Percentiles rank a stretch among this genome's conserved stretches.
phyloP scores from a whole-genome alignment of 148 eudicot species.

The Camellia sinensis region DNA sequence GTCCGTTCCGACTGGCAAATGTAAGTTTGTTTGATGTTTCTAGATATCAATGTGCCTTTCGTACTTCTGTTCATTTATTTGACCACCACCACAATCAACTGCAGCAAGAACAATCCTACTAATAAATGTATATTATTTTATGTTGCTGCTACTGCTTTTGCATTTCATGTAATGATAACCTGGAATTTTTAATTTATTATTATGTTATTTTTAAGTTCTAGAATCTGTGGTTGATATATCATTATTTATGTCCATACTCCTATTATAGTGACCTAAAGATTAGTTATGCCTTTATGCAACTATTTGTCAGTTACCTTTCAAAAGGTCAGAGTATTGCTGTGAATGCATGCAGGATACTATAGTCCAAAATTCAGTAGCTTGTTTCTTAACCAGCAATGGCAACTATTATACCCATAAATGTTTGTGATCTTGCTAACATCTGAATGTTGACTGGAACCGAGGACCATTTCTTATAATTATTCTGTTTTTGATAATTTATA shows the following conservation, averaged over 20 bases:
- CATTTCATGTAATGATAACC: neutral
- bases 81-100: too few relatives aligned
- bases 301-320: neutral
- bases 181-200: neutral
- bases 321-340: neutral
- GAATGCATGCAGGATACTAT: neutral
- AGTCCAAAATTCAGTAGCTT: neutral
- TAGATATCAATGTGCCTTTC: neutral
- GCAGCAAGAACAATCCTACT: neutral
- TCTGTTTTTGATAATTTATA: neutral
- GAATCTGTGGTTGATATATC: neutral
- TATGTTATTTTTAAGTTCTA: neutral
- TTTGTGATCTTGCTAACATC: neutral
- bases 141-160: neutral
- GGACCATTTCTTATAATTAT: neutral
- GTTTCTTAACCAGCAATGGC: neutral
- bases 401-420: too few relatives aligned
- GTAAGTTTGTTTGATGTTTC: constrained; percentile 3
- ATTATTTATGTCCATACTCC: neutral
- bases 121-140: too few relatives aligned
- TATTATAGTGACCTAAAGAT: neutral
- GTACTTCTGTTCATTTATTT: neutral
- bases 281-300: neutral
- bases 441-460: neutral
- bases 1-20: constrained; percentile 15